A percentile compares a stretch with the other conserved stretches of the same genome.
phyloP scores from a whole-genome alignment of 2,329 filamentous ascomycete genomes.

The Ophiostoma himal-ulmi region DNA sequence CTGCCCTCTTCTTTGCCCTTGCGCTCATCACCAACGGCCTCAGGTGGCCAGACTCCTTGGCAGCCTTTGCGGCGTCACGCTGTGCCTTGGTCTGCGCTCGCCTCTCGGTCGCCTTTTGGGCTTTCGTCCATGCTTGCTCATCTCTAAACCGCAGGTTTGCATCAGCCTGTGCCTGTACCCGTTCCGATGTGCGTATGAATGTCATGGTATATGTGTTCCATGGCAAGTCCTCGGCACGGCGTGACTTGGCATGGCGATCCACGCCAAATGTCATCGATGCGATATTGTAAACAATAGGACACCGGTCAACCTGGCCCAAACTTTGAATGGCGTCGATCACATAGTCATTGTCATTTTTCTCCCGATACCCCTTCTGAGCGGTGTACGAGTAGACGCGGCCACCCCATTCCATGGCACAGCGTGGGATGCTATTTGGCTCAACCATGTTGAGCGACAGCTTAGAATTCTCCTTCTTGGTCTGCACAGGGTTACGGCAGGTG shows the following conservation, averaged over 20 bases:
- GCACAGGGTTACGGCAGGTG: neutral
- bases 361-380: neutral
- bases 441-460: conserved; percentile 12
- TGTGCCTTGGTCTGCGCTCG: neutral
- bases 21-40: neutral
- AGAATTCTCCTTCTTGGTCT: neutral
- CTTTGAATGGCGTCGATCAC: neutral
- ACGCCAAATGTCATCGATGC: conserved; percentile 16
- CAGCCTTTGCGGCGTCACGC: neutral
- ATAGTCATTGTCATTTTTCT: neutral
- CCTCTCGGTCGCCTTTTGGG: neutral
- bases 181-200: conserved; percentile 12
- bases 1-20: neutral
- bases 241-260: neutral
- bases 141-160: neutral
- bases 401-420: conserved; percentile 12
- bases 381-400: conserved; percentile 19
- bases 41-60: neutral
- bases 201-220: neutral
- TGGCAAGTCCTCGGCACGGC: neutral
- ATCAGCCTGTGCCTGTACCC: neutral
- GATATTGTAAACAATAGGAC: neutral
- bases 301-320: neutral
- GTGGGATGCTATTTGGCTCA: neutral
- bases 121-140: neutral